Evolutionary conservation across 1,284 basidiomycete species (phyloP), one percentile per base, ranked within the genome.

Genomic region (Apiotrichum siamense): DNA sequence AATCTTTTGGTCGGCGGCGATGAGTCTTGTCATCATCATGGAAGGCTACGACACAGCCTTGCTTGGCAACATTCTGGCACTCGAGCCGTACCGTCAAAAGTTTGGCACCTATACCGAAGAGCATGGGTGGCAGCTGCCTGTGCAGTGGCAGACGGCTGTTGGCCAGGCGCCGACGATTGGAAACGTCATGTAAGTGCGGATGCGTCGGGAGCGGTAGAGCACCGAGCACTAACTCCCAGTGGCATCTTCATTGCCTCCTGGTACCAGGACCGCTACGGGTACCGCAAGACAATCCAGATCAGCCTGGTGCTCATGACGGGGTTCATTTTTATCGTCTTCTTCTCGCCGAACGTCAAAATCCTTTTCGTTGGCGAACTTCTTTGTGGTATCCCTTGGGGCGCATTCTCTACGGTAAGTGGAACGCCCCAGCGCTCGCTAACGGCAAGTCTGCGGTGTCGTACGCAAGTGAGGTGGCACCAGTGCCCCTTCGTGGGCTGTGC

Each of bases 391-490:
- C 74, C 75, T 7, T 77, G 76, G 76, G 76, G 76, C 59, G 67
- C 69, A 26, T 74, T 70, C 54, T 55, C 60, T 3, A 33, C 23
- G 11, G 52, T 54, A 26, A 31, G 44, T 44, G 7, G 18, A 24
- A 17, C 38, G 11, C 7, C 7, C n/a, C n/a, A n/a, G n/a, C n/a
- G n/a, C 38, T 39, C 13, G 13, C 23, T 39, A 4, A 15, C 15
- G 7, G 10, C 38, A 13, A 39, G 12, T 56, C 54, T 0, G 51
- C 54, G 0, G 49, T 49, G n/a, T 52, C 77, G 1, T 79, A 78
- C 57, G 78, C 78, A 12, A 69, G 74, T 17, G 78, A 79, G 44
- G 72, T 79, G 20, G 73, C 71, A 35, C 78, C 77, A 3, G 46
- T 61, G 12, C 47, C 50, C 15, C 55, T 64, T 17, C 60, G 64